Evolutionary conservation across 495 filamentous ascomycete genomes (phyloP).

Genomic region (Letharia columbiana): DNA sequence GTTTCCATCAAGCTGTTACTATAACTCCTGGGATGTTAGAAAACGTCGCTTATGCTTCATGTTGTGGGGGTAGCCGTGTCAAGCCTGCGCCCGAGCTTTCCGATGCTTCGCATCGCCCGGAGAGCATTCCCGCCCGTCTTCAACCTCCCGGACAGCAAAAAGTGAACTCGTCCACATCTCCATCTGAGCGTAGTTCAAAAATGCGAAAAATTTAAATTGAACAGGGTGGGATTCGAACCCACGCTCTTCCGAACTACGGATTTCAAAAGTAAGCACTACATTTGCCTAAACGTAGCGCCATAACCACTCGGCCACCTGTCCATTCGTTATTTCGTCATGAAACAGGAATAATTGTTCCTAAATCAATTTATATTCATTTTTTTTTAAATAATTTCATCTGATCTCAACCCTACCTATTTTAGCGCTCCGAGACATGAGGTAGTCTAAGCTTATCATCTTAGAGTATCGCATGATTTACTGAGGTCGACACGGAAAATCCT

Average conservation of each 20-base stretch:
- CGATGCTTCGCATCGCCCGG: background rate
- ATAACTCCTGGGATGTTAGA: too few species aligned
- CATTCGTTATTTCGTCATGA: background rate
- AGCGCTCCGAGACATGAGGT: too few species aligned
- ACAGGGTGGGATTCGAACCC: slow-evolving; percentile 50
- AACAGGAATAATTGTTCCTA: background rate
- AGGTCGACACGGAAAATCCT: too few species aligned
- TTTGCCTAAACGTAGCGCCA: slow-evolving; percentile 28
- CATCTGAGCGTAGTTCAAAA: background rate
- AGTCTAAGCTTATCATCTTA: too few species aligned
- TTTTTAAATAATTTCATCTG: too few species aligned
- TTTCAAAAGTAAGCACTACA: slow-evolving; percentile 14
- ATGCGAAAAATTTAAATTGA: slow-evolving; percentile 24
- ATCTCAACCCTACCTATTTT: too few species aligned
- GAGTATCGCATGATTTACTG: too few species aligned
- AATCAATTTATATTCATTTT: slow-evolving; percentile 5
- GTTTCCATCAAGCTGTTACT: too few species aligned
- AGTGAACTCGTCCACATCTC: too few species aligned
- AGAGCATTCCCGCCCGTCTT: background rate
- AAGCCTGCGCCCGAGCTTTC: background rate
- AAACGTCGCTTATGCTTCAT: too few species aligned
- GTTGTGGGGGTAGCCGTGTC: background rate
- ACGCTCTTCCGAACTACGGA: slow-evolving; percentile 38
- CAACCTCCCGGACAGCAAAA: too few species aligned
- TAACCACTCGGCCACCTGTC: slow-evolving; percentile 28